These are phyloP conservation scores for Populus pruinosa DNA, from an alignment of 345 rosid genomes.

Conservation along the genomic window DNA sequence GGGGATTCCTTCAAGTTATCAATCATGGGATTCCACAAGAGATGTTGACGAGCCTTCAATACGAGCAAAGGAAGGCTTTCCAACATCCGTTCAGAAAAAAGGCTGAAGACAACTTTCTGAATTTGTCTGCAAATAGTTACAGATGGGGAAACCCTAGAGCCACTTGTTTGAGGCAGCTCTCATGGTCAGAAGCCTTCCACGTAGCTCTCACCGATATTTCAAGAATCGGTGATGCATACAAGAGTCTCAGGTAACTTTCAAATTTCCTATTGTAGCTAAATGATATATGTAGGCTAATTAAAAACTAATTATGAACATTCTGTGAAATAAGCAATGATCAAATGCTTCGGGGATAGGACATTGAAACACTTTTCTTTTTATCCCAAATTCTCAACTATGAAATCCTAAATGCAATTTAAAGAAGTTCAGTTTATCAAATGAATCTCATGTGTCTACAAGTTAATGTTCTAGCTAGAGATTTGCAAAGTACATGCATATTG, in stretches of 20 bases:
- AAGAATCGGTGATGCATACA: not conserved
- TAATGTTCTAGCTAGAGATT: no score
- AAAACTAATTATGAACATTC: no score
- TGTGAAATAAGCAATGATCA: no score
- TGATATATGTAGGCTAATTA: no score
- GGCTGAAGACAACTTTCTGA: not conserved
- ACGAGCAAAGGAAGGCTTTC: not conserved
- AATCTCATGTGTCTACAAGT: no score
- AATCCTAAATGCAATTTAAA: no score
- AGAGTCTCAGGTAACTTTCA: not conserved
- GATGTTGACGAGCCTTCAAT: not conserved
- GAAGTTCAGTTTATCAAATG: no score
- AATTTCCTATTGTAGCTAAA: not conserved
- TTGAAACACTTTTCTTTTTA: no score
- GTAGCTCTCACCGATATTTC: not conserved
- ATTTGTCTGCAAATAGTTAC: not conserved
- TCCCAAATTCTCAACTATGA: no score
- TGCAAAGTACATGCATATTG: no score
- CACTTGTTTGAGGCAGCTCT: not conserved
- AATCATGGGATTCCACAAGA: not conserved
- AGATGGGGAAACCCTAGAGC: not conserved
- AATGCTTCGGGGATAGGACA: no score
- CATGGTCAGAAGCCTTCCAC: not conserved
- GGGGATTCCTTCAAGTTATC: not conserved
- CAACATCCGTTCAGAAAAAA: not conserved